Percentiles rank a stretch among this genome's conserved stretches.
These are phyloP conservation scores for Naganishia friedmannii DNA, from an alignment of 768 basidiomycete species.

Conservation along the genomic window DNA sequence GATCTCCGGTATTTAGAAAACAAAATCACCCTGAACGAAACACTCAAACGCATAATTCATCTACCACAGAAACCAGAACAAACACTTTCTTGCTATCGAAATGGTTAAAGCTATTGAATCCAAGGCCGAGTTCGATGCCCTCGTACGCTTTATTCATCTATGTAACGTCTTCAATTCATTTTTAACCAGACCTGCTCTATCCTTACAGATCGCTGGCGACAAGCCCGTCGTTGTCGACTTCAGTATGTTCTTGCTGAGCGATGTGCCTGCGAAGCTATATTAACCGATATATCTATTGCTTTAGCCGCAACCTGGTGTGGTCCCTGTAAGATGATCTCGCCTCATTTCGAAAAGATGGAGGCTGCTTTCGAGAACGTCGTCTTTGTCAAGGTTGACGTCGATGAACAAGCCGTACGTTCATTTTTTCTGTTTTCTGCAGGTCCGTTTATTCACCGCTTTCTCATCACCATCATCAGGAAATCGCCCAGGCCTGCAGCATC, in stretches of 20 bases:
- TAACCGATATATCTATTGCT: background rate
- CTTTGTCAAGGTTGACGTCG: conserved; percentile 54
- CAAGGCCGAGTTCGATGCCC: conserved; percentile 44
- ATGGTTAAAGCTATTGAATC: conserved; percentile 51
- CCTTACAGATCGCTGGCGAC: conserved; percentile 37
- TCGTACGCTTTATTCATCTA: conserved; percentile 36
- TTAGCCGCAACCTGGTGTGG: conserved; percentile 47
- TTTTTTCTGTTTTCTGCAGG: background rate
- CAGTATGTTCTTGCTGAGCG: conserved; percentile 27
- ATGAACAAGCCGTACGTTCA: conserved; percentile 47
- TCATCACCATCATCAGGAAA: conserved; percentile 35
- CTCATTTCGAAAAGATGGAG: conserved; percentile 51
- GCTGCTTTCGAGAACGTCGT: conserved; percentile 43
- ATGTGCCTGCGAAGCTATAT: background rate
- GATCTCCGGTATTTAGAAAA: background rate
- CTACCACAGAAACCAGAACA: background rate
- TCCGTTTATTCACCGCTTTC: background rate
- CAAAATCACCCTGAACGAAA: background rate
- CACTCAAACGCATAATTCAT: background rate
- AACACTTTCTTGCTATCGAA: conserved; percentile 27
- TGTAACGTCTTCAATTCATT: background rate
- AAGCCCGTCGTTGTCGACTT: conserved; percentile 49
- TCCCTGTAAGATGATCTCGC: conserved; percentile 52
- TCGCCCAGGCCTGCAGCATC: conserved; percentile 47
- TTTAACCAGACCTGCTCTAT: background rate